Conservation (phyloP, 768 basidiomycete genomes). For the Pleurotus djamor region DNA sequence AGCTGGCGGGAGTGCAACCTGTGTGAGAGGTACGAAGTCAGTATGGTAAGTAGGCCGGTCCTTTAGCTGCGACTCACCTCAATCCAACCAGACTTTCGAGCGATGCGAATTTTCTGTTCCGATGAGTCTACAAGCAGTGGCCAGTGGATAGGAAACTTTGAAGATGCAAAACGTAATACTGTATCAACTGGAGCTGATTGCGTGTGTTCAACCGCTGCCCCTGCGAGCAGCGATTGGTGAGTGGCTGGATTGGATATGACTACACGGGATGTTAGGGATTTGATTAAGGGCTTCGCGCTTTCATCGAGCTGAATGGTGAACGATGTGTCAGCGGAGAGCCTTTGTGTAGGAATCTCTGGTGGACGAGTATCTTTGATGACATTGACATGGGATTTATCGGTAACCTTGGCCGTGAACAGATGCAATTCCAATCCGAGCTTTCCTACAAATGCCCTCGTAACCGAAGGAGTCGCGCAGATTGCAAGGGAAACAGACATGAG, state of each 20-base stretch:
- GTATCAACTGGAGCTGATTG: background rate
- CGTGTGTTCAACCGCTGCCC: background rate
- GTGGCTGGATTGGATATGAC: background rate
- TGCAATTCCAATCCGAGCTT: conserved; percentile 21
- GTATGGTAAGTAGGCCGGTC: background rate
- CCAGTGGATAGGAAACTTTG: background rate
- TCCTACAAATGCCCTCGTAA: conserved; percentile 8
- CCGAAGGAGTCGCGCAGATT: conserved; percentile 18
- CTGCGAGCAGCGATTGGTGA: background rate
- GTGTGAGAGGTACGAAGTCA: background rate
- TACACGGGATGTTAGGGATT: too few species aligned
- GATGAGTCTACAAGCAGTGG: conserved; percentile 33
- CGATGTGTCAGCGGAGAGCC: background rate
- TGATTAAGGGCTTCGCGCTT: background rate
- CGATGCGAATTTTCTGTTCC: conserved; percentile 39
- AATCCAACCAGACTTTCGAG: conserved; percentile 54
- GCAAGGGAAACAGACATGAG: conserved; percentile 13
- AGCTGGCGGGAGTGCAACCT: conserved; percentile 14
- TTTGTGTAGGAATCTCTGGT: background rate
- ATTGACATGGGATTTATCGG: conserved; percentile 23
- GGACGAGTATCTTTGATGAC: conserved; percentile 8
- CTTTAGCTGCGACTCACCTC: conserved; percentile 32
- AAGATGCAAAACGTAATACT: background rate
- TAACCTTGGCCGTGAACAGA: conserved; percentile 23
- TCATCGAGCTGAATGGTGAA: background rate